Conservation (phyloP, 176 grass and related monocot species). For the Zoysia japonica region DNA sequence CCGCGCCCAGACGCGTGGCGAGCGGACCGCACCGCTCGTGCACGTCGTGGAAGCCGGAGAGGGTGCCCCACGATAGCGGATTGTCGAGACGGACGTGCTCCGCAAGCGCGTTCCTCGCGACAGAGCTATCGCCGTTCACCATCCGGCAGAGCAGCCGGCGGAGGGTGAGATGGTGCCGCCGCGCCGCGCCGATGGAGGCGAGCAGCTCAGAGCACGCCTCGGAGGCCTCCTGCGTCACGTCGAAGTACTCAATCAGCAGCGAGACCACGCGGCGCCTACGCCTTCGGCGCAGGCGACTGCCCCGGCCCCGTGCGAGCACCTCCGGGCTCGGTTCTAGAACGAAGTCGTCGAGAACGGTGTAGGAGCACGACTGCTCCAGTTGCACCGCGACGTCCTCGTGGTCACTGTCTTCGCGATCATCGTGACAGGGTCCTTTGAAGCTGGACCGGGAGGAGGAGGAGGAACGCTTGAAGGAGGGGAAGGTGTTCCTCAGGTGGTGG, state of each 20-base stretch:
- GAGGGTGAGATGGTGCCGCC: constrained; percentile 55
- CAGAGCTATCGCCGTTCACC: neutral
- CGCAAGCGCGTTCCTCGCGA: constrained; percentile 26
- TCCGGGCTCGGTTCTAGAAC: constrained; percentile 65
- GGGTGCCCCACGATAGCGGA: constrained; percentile 47
- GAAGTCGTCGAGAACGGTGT: constrained; percentile 41
- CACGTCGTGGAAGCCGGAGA: constrained; percentile 44
- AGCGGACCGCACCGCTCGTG: constrained; percentile 54
- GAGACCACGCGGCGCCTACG: neutral
- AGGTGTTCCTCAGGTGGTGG: constrained; percentile 32
- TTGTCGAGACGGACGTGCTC: constrained; percentile 53
- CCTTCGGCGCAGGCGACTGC: neutral
- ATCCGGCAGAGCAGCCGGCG: constrained; percentile 47
- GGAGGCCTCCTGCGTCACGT: constrained; percentile 62
- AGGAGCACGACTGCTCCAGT: constrained; percentile 39
- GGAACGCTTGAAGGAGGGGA: constrained; percentile 10
- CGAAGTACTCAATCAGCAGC: constrained; percentile 71
- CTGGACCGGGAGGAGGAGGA: neutral
- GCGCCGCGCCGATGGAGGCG: constrained; percentile 45
- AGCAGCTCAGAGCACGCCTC: constrained; percentile 63
- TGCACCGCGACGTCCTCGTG: neutral
- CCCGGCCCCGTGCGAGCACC: constrained; percentile 1
- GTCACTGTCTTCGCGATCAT: neutral
- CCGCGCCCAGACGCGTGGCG: constrained; percentile 33
- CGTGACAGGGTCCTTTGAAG: neutral